Base-by-base conservation (phyloP, 768 basidiomycete species). In the Hericium coralloides region DNA sequence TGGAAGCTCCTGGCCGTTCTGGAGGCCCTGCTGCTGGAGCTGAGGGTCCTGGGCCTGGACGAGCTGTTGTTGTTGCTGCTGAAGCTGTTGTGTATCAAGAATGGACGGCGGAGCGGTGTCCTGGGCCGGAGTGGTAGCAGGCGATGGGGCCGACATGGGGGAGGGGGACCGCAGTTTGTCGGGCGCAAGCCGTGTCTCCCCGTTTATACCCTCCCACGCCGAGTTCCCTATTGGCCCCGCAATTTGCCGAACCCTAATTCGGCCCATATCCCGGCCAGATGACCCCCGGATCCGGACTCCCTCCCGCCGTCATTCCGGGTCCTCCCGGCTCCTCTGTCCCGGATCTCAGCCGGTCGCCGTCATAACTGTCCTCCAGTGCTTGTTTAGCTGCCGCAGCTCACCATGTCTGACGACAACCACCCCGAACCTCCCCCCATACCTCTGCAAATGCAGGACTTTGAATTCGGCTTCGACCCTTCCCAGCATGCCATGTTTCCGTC, bases 91-190 rank as follows among this genome's bases (percentile, higher is more conserved):
- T 56, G 78, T 73, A 71, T 87, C 86, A 67, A 86, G 18, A 23
- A 36, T 81, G 57, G 79, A 72, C 64, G 79, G 69, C 67, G 76
- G 69, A 72, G 77, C 70, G 78, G 82, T 70, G 77, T 85, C 66
- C 77, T 82, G 71, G 76, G 82, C 74, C 83, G 83, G 83, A 75
- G 82, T 81, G 68, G 76, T 82, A 73, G 83, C 79, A 76, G 78
- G 78, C 74, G 85, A 81, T 57, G 53, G 57, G 75, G 82, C 84
- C 82, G 86, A 86, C 85, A 87, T 87, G 74, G 74, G 72, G 70
- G 75, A 70, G 71, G 72, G 31, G 74, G 75, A 22, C 49, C 49
- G 49, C 26, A 74, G 71, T 66, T 66, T 65, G 66, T 61, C 64
- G 45, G 58, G 49, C 51, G 52, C 23, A 18, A 58, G 45, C 39